These are phyloP conservation scores for Fusarium sp. DNA, from an alignment of 2,329 filamentous ascomycete genomes.

Conservation along the genomic window DNA sequence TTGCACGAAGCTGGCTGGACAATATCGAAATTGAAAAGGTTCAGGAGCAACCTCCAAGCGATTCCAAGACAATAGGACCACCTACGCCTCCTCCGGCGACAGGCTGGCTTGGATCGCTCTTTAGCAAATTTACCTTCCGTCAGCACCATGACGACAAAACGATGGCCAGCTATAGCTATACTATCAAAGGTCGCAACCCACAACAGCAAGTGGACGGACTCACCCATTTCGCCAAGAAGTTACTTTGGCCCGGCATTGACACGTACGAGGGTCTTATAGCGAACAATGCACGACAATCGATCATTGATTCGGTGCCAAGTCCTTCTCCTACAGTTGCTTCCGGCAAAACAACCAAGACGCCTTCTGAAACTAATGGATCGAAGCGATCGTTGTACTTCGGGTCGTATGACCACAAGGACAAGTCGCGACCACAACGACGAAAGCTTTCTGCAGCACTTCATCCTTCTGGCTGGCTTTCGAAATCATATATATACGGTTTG, in stretches of 20 bases:
- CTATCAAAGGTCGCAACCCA: slow-evolving; percentile 65
- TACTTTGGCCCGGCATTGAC: slow-evolving; percentile 72
- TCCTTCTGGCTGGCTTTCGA: slow-evolving; percentile 72
- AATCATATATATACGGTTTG: slow-evolving; percentile 73
- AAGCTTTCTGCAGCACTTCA: slow-evolving; percentile 69
- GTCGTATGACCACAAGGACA: slow-evolving; percentile 50
- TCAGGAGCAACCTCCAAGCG: slow-evolving; percentile 41
- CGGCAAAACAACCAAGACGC: slow-evolving; percentile 43
- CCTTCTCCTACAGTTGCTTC: slow-evolving; percentile 47
- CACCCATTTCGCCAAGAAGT: slow-evolving; percentile 70
- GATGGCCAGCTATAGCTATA: slow-evolving; percentile 54
- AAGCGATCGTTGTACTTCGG: slow-evolving; percentile 61
- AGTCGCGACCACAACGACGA: slow-evolving; percentile 57
- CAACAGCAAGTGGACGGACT: slow-evolving; percentile 70
- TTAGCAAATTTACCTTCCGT: slow-evolving; percentile 63
- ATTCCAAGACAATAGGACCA: slow-evolving; percentile 11
- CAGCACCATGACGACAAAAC: slow-evolving; percentile 54
- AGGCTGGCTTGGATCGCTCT: slow-evolving; percentile 68
- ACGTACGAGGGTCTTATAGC: slow-evolving; percentile 60
- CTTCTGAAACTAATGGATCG: slow-evolving; percentile 51
- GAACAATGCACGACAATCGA: slow-evolving; percentile 59
- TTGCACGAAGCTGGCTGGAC: slow-evolving; percentile 74
- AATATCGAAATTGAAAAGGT: slow-evolving; percentile 69
- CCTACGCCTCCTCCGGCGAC: slow-evolving; percentile 26
- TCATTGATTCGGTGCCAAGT: slow-evolving; percentile 35